A percentile compares a stretch with the other conserved stretches of the same genome.
Conservation (phyloP, 2,329 filamentous ascomycete genomes). For the Pseudogymnoascus sp. region DNA sequence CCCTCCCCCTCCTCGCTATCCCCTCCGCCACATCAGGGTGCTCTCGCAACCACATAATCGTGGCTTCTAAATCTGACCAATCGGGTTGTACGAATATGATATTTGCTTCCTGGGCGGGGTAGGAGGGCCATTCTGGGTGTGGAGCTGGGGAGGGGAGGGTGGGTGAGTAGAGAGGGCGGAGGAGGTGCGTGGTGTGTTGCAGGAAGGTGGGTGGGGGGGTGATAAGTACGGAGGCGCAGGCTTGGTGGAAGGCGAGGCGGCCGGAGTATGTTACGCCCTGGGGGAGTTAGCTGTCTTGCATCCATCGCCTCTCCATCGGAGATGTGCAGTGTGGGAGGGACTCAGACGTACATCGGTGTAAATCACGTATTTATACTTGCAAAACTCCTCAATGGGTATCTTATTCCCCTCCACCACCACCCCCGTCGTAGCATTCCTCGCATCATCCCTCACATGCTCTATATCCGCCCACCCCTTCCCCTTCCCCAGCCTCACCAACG, state of each 20-base stretch:
- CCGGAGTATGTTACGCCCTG: conserved; percentile 46
- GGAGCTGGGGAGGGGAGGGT: conserved; percentile 15
- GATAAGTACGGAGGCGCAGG: conserved; percentile 42
- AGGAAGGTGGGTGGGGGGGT: conserved; percentile 42
- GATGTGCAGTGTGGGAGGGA: no score
- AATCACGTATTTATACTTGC: conserved; percentile 43
- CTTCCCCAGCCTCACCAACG: conserved; percentile 20
- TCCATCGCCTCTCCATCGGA: no score
- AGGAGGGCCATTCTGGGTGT: conserved; percentile 33
- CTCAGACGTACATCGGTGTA: conserved; percentile 39
- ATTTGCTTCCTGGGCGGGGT: conserved; percentile 34
- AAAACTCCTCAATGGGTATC: conserved; percentile 44
- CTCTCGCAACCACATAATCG: conserved; percentile 38
- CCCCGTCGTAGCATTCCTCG: conserved; percentile 18
- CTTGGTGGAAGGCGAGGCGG: conserved; percentile 44
- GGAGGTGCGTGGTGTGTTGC: conserved; percentile 44
- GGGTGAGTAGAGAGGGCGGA: conserved; percentile 38
- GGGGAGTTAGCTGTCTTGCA: background rate
- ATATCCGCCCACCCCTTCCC: conserved; percentile 43
- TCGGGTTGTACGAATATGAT: conserved; percentile 45
- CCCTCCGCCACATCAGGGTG: conserved; percentile 38
- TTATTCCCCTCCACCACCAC: conserved; percentile 35
- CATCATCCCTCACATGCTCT: conserved; percentile 30
- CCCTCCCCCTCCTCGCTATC: conserved; percentile 42
- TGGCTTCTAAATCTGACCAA: conserved; percentile 44